Percentiles rank a stretch among this genome's conserved stretches.
Conservation (phyloP, 2,329 filamentous ascomycete genomes). For the Sporothrix brasiliensis region DNA sequence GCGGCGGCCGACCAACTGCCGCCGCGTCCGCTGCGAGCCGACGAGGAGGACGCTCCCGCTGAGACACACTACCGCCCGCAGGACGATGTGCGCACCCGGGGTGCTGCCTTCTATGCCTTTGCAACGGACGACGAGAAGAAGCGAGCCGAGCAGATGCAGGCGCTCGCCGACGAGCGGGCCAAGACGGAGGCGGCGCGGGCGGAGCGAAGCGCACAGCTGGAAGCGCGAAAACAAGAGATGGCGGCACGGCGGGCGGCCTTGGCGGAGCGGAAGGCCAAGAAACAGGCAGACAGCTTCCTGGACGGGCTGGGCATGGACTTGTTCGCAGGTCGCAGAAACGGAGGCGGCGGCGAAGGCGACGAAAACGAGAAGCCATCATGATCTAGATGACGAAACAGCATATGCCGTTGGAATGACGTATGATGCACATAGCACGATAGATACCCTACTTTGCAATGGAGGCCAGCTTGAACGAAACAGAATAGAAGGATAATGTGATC, state of each 20-base stretch:
- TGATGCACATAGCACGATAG: background rate
- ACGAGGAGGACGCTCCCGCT: background rate
- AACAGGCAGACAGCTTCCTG: constrained; percentile 45
- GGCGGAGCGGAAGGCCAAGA: constrained; percentile 47
- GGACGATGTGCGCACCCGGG: constrained; percentile 81
- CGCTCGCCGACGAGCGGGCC: constrained; percentile 65
- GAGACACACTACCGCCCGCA: constrained; percentile 79
- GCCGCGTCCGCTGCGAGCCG: constrained; percentile 53
- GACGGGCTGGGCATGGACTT: constrained; percentile 41
- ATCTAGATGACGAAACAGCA: background rate
- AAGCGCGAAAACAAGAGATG: constrained; percentile 64
- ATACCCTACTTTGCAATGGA: background rate
- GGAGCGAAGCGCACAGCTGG: constrained; percentile 61
- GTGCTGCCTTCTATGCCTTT: constrained; percentile 90
- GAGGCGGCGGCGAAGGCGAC: background rate
- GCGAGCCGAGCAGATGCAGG: constrained; percentile 72
- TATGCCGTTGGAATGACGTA: background rate
- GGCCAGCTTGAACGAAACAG: background rate
- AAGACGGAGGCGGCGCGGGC: constrained; percentile 67
- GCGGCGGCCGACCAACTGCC: constrained; percentile 77
- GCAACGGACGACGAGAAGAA: constrained; percentile 73
- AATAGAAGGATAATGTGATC: background rate
- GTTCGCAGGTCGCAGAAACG: background rate
- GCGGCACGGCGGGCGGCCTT: constrained; percentile 66
- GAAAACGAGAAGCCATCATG: background rate